Base-by-base conservation (phyloP, 2,329 filamentous ascomycete genomes). In the Purpureocillium lavendulum region DNA sequence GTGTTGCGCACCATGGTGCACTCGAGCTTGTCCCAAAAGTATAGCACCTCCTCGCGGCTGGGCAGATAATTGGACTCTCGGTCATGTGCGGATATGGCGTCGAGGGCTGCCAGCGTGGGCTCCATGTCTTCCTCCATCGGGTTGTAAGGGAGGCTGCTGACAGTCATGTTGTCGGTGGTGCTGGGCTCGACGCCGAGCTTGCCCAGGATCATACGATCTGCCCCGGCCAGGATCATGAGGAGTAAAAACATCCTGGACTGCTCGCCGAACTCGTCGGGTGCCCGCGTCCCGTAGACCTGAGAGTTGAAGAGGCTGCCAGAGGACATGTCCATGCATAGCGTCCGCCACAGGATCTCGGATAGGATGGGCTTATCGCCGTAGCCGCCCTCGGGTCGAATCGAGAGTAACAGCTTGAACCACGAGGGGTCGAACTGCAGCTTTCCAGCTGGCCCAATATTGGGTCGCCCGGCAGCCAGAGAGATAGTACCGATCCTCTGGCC, bases 191-290 rank as follows among this genome's bases (percentile, higher is more conserved):
- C 36, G 44, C 45, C 46, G 48, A 59, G 41, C 18, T 59, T 52
- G 38, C 54, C 43, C 28, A 56, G 55, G 2, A 57, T 52, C 28
- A 49, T 53, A 16, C 55, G 54, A 41, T 62, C 63, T 13, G 60
- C 60, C 37, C 56, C 58, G 6, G 58, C 52, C 34, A 52, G 42
- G 6, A 54, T 47, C 42, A 50, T 40, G n/a, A 52, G 40, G 28
- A 49, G 24, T 28, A 51, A 38, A 28, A 53, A 50, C 11, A 45
- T 41, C 12, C 40, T 40, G 39, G 52, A 53, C 38, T 54, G 47
- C 5, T 30, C 15, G 2, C 44, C 45, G 8, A 49, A 45, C 8
- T 45, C 45, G n/a, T 46, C 46, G 0, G 50, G 49, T 9, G 49
- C 48, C 14, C 38, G 30, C 6, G 18, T 11, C 7, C 45, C 42